phyloP scores from a whole-genome alignment of 345 rosid species.

The Combretum micranthum region DNA sequence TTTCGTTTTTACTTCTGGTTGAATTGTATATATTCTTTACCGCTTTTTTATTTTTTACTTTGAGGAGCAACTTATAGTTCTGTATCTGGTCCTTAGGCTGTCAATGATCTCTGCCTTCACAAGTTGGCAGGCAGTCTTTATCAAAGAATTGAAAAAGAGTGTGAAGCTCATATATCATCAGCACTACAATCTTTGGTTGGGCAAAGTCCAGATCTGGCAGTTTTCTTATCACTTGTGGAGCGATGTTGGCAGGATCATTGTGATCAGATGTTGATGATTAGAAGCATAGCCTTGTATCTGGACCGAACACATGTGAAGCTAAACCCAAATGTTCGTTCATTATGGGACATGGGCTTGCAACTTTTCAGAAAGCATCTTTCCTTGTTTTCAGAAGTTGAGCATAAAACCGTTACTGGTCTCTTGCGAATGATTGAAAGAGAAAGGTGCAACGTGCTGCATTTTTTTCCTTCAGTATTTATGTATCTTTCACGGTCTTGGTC shows the following conservation, averaged over 20 bases:
- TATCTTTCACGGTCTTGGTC: neutral
- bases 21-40: conserved; percentile 7
- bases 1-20: neutral
- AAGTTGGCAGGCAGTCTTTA: conserved; percentile 91
- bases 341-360: conserved; percentile 99
- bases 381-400: conserved; percentile 78
- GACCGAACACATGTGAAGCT: conserved; percentile 94
- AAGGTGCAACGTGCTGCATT: conserved; percentile 40
- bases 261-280: conserved; percentile 93
- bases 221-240: conserved; percentile 85
- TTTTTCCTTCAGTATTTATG: neutral
- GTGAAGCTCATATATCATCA: conserved; percentile 70
- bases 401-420: conserved; percentile 90
- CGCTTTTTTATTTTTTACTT: conserved; percentile 3
- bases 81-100: conserved; percentile 54
- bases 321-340: conserved; percentile 66
- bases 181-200: conserved; percentile 82
- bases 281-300: conserved; percentile 86
- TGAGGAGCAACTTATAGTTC: conserved; percentile 8
- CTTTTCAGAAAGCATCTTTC: conserved; percentile 90
- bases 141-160: conserved; percentile 77
- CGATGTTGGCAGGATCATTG: conserved; percentile 96
- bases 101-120: conserved; percentile 80
- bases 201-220: conserved; percentile 88
- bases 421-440: conserved; percentile 90